Base-by-base conservation (phyloP, 495 filamentous ascomycete species). In the Cairneyella variabilis region DNA sequence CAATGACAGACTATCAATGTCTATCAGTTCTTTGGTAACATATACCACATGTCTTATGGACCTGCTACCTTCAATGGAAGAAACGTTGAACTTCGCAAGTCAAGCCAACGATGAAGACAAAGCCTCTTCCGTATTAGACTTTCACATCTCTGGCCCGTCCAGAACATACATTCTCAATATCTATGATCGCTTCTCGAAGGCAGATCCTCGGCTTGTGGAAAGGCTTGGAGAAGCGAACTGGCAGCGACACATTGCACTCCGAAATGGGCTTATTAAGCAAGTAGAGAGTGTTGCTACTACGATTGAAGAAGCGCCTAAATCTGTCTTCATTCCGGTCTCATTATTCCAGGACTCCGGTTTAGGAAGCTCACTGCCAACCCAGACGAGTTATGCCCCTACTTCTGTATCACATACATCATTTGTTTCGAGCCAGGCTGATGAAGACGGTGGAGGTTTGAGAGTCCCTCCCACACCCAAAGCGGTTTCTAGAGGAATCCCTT, bases 211-310 rank as follows among this genome's bases (percentile, higher is more conserved):
- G 2, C 41, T 53, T 44, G 50, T 44, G 39, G 50, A 53, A 26
- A 27, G 50, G 26, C 41, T 53, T 22, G 50, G 50, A 32, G 50
- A 53, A 27, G 43, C 43, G 17, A 54, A 54, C 32, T 54, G 52
- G 52, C 52, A 48, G 30, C 27, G 52, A 20, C 52, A 54, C 26
- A 32, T 20, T 40, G 42, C 30, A 48, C 23, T 48, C 9, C 52
- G 52, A n/a, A n/a, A n/a, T 8, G 16, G 30, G 17, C 18, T 8
- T 27, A n/a, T 34, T 20, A 54, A 21, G 10, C 23, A 54, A 28
- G 30, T 3, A 30, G 21, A 39, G 1, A 21, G 34, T 6, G 3
- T n/a, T 3, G 26, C 22, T 50, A 9, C 6, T 3, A 2, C 20
- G 22, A 20, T 39, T 22, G 48, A 50, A 26, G 27, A 48, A 34